Base-by-base conservation (phyloP, 805 yeast species). In the Kodamaea restingae region DNA sequence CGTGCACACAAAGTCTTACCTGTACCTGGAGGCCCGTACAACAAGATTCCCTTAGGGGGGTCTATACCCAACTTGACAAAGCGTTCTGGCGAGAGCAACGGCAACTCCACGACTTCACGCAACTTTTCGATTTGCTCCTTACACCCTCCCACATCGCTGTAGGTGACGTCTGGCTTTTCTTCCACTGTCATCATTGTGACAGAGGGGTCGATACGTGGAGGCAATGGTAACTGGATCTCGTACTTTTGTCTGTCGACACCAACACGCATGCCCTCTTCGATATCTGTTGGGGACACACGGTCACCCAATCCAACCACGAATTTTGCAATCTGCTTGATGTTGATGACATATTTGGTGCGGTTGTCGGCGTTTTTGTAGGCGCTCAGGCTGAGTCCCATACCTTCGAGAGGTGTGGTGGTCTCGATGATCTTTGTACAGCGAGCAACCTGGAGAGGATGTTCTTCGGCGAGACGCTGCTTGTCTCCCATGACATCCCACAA, bases 141-240 rank as follows among this genome's bases (percentile, higher is more conserved):
- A 62, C 96, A 88, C 27, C 99, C 99, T 53, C 99, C 99, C 47
- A 93, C 90, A 61, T 93, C 99, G 45, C 95, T 86, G 64, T 93
- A 93, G 1, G 99, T 93, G 27, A 93, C 98, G 65, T 93, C 98
- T 10, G 98, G 99, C 63, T 93, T 93, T 67, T 93, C 99, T 65
- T 93, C 99, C 35, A 93, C 99, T 2, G 98, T 91, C 99, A 93
- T 93, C 98, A 93, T 93, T 5, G 98, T 93, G 39, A 93, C 99
- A 28, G 88, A 78, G 10, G 99, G 98, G 63, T 93, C 99, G 59
- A 93, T 93, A 57, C 95, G 75, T 40, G 99, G 98, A 8, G 99
- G 99, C 49, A 93, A 73, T 21, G 99, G 98, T 55, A 93, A 73
- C 72, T 91, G 96, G 58, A 93, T 95, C 63, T 90, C 95, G 66